Evolutionary conservation across 2,329 filamentous ascomycete species (phyloP).

Genomic region (Microsporum ferrugineum): DNA sequence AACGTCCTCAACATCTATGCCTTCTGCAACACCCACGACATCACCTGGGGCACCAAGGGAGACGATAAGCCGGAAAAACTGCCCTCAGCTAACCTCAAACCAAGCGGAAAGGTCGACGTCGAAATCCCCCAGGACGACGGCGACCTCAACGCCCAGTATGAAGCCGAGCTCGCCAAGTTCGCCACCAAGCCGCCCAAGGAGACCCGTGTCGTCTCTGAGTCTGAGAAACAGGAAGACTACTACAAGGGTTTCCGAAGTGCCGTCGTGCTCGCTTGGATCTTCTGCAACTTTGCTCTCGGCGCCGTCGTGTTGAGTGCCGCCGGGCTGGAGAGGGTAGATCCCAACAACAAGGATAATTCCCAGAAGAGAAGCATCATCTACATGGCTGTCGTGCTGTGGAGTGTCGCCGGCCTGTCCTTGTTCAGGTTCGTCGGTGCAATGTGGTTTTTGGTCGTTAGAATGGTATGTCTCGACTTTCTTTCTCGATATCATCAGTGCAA

Average conservation of each 20-base stretch:
- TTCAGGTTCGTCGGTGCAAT: conserved; percentile 81
- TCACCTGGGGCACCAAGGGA: conserved; percentile 96
- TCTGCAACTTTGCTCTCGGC: conserved; percentile 80
- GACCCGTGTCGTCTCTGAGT: conserved; percentile 37
- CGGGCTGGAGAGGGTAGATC: conserved; percentile 59
- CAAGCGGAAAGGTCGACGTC: conserved; percentile 90
- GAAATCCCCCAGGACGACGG: conserved; percentile 76
- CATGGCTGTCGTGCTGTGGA: conserved; percentile 78
- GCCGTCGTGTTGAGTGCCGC: conserved; percentile 79
- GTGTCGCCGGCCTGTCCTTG: conserved; percentile 67
- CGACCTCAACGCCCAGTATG: conserved; percentile 90
- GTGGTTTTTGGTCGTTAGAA: conserved; percentile 83
- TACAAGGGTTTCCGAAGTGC: conserved; percentile 91
- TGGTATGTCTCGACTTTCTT: conserved; percentile 51
- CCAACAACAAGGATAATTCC: conserved; percentile 36
- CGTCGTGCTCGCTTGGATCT: conserved; percentile 92
- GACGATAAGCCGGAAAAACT: conserved; percentile 92
- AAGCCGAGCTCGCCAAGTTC: conserved; percentile 68
- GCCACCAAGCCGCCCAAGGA: conserved; percentile 61
- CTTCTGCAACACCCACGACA: conserved; percentile 96
- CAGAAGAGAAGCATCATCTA: conserved; percentile 62
- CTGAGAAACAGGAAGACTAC: conserved; percentile 90
- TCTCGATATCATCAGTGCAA: not conserved
- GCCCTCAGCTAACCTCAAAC: conserved; percentile 77
- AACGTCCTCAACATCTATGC: conserved; percentile 98